Evolutionary conservation across 2,329 filamentous ascomycete species (phyloP).

Genomic region (Massarina eburnea): DNA sequence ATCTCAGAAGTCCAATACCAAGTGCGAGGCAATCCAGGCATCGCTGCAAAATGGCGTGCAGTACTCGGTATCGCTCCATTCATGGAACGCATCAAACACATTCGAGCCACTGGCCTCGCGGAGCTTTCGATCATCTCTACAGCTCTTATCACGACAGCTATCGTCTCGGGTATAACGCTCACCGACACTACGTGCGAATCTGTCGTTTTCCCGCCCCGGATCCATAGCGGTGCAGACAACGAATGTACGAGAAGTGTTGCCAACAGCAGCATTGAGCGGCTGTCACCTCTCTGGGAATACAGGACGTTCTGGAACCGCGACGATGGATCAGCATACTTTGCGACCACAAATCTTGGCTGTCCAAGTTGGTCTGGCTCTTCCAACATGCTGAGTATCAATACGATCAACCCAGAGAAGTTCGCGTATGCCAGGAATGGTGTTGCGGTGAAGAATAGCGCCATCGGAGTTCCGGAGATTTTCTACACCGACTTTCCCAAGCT

Average conservation of each 20-base stretch:
- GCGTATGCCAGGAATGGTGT: constrained; percentile 7
- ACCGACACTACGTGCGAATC: constrained; percentile 6
- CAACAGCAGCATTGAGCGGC: constrained; percentile 1
- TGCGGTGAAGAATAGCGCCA: constrained; percentile 2
- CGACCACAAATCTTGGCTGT: constrained; percentile 6
- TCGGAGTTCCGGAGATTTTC: constrained; percentile 8
- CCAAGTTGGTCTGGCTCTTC: constrained; percentile 4
- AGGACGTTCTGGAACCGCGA: constrained; percentile 4
- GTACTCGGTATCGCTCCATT: constrained; percentile 7
- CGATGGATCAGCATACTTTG: constrained; percentile 6
- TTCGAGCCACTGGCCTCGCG: constrained; percentile 1
- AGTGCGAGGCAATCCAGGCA: not conserved
- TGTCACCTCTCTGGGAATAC: constrained; percentile 7
- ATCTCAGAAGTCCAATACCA: constrained; percentile 8
- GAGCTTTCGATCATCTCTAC: constrained; percentile 7
- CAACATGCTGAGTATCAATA: constrained; percentile 5
- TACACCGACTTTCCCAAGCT: constrained; percentile 8
- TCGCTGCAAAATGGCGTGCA: constrained; percentile 3
- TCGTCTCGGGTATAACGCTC: constrained; percentile 6
- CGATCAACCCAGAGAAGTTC: constrained; percentile 3
- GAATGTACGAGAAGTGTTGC: constrained; percentile 4
- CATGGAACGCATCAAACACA: constrained; percentile 1
- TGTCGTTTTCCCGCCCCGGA: constrained; percentile 4
- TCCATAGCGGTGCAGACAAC: constrained; percentile 9
- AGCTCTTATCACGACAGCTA: constrained; percentile 7